Conservation (phyloP, 768 basidiomycete species). For the Suillus decipiens region DNA sequence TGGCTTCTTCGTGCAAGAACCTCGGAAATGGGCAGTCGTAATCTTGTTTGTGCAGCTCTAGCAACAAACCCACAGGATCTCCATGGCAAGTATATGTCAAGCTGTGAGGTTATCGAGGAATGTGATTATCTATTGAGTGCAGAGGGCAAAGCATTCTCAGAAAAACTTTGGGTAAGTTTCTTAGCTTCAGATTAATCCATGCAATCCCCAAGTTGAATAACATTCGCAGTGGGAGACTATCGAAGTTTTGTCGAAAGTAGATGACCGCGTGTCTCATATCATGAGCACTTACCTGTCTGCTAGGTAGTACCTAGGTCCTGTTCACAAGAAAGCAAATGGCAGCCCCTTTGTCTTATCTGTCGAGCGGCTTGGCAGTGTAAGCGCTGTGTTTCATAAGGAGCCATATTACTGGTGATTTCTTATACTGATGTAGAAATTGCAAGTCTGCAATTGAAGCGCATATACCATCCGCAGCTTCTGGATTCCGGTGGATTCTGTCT, state of each 20-base stretch:
- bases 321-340: neutral
- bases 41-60: slow-evolving; percentile 35
- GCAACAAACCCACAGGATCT: slow-evolving; percentile 23
- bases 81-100: slow-evolving; percentile 34
- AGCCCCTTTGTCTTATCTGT: neutral
- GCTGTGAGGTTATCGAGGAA: slow-evolving; percentile 29
- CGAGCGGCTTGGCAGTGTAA: neutral
- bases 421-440: neutral
- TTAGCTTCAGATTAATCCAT: neutral
- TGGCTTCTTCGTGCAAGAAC: slow-evolving; percentile 25
- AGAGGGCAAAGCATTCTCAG: slow-evolving; percentile 29
- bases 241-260: slow-evolving; percentile 21
- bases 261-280: slow-evolving; percentile 24
- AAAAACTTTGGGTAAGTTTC: slow-evolving; percentile 35
- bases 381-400: neutral
- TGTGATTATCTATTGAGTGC: slow-evolving; percentile 31
- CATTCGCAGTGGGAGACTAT: slow-evolving; percentile 25
- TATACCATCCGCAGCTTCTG: neutral
- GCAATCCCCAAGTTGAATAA: neutral
- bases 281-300: neutral
- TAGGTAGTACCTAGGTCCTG: neutral
- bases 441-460: neutral
- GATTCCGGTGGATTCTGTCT: neutral
- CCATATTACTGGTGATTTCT: neutral
- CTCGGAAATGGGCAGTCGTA: slow-evolving; percentile 36